Conservation (phyloP, 23 red algal genomes). For the Gracilaria caudata region DNA sequence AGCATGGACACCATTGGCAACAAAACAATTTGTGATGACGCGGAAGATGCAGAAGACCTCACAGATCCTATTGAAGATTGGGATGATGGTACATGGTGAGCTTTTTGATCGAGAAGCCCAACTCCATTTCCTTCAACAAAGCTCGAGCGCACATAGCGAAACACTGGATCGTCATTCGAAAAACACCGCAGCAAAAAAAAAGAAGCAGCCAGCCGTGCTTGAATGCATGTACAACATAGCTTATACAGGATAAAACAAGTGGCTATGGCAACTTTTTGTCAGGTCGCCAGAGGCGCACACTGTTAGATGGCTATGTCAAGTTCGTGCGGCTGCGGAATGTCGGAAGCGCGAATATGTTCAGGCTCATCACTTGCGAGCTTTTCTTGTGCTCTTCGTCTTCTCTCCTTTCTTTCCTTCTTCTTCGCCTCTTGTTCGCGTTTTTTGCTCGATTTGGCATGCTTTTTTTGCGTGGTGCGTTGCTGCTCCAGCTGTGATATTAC, state of each 20-base stretch:
- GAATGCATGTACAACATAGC: not conserved
- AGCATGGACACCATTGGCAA: not conserved
- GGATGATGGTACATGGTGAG: constrained; percentile 7
- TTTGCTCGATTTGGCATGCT: constrained; percentile 34
- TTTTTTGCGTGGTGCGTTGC: not conserved
- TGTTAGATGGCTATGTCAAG: constrained; percentile 45
- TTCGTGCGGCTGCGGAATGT: constrained; percentile 21
- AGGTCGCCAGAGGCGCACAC: not conserved
- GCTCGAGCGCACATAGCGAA: not conserved
- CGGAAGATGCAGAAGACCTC: constrained; percentile 16
- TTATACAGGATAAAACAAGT: constrained; percentile 15
- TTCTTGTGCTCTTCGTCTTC: constrained; percentile 62
- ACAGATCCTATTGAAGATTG: constrained; percentile 39
- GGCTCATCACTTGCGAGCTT: constrained; percentile 27
- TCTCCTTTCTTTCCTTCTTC: constrained; percentile 57
- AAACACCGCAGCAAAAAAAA: too few relatives aligned
- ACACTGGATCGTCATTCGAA: not conserved
- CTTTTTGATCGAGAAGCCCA: not conserved
- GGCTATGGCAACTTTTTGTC: not conserved
- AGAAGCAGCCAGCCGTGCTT: not conserved
- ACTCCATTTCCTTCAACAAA: not conserved
- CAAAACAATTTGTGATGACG: not conserved
- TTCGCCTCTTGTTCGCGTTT: constrained; percentile 57
- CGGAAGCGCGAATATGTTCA: not conserved
- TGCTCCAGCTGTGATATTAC: constrained; percentile 9